Conservation (phyloP, 495 filamentous ascomycete species). For the Penicillium tannophilum region DNA sequence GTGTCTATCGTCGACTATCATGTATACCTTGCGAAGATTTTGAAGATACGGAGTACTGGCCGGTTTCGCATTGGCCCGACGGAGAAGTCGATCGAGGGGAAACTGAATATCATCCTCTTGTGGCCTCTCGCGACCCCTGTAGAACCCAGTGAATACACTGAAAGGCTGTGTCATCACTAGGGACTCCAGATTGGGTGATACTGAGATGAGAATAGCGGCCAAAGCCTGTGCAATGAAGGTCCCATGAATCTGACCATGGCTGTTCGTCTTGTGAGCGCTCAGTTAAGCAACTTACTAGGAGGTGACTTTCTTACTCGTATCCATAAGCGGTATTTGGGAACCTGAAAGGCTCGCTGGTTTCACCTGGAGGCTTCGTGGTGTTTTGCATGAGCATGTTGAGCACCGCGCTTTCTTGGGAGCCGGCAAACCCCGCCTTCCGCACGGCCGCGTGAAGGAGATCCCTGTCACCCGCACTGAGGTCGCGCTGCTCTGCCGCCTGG, state of each 20-base stretch:
- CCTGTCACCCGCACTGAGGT: not conserved
- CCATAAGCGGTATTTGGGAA: not conserved
- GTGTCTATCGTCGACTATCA: slow-evolving; percentile 12
- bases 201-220: slow-evolving; percentile 25
- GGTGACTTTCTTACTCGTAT: not conserved
- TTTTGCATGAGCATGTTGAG: slow-evolving; percentile 28
- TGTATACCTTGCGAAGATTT: slow-evolving; percentile 25
- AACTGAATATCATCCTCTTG: not conserved
- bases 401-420: slow-evolving; percentile 15
- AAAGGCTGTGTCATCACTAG: slow-evolving; percentile 20
- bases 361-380: slow-evolving; percentile 3
- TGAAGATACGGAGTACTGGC: slow-evolving; percentile 21
- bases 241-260: not conserved
- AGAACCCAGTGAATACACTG: not conserved
- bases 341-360: not conserved
- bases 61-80: slow-evolving; percentile 13
- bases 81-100: slow-evolving; percentile 22
- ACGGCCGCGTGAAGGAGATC: not conserved
- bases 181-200: slow-evolving; percentile 30
- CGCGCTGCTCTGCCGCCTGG: not conserved
- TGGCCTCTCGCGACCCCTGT: not conserved
- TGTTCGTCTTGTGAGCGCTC: too few relatives aligned
- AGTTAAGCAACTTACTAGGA: not conserved
- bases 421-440: slow-evolving; percentile 21
- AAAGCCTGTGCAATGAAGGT: slow-evolving; percentile 29